A percentile compares a stretch with the other conserved stretches of the same genome.
Conservation (phyloP, 352 stramenopile genomes). For the Lagenidium giganteum region DNA sequence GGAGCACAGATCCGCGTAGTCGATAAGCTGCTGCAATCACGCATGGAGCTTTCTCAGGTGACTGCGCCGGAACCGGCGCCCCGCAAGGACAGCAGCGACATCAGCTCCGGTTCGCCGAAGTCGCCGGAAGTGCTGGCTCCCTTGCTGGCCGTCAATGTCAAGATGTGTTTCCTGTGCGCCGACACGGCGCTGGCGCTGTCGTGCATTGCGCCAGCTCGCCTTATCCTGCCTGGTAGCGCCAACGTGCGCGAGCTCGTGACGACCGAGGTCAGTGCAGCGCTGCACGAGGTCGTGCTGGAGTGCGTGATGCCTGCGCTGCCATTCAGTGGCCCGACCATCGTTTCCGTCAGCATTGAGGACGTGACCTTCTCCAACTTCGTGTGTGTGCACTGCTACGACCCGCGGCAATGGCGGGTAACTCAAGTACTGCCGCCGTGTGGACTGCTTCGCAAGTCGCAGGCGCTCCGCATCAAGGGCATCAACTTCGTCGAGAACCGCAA, state of each 20-base stretch:
- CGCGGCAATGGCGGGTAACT: constrained; percentile 38
- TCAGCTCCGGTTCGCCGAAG: too few relatives aligned
- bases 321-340: constrained; percentile 44
- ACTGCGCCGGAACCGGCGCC: too few relatives aligned
- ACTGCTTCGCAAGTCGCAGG: constrained; percentile 21
- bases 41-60: too few relatives aligned
- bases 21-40: too few relatives aligned
- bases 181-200: constrained; percentile 39
- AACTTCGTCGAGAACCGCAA: constrained; percentile 71
- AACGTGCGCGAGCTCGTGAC: too few relatives aligned
- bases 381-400: constrained; percentile 67
- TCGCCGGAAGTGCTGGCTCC: too few relatives aligned
- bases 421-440: constrained; percentile 39
- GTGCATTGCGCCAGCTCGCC: constrained; percentile 17
- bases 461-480: constrained; percentile 41
- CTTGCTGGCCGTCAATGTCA: constrained; percentile 11
- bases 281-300: constrained; percentile 33
- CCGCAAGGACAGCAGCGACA: too few relatives aligned
- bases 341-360: constrained; percentile 38
- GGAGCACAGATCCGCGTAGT: too few relatives aligned
- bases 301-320: constrained; percentile 47
- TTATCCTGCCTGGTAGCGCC: constrained; percentile 30
- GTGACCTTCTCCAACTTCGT: constrained; percentile 62
- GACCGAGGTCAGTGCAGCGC: too few relatives aligned
- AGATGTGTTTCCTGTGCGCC: constrained; percentile 36